Percentiles rank a stretch among this genome's conserved stretches.
Conservation (phyloP, 2,329 filamentous ascomycete species). For the Aspergillus sp. region DNA sequence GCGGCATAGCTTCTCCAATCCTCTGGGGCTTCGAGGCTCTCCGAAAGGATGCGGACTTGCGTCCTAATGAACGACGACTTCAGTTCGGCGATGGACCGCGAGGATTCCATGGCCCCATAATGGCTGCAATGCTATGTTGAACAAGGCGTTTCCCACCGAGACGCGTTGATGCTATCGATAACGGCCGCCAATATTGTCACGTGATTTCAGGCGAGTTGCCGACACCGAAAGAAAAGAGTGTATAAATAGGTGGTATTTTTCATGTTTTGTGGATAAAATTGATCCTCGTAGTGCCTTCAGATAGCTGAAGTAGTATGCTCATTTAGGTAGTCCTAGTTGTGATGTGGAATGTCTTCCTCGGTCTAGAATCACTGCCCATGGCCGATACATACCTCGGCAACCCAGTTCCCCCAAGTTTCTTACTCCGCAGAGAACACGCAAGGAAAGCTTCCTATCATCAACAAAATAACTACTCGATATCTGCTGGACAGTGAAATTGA, state of each 20-base stretch:
- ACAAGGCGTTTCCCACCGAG: neutral
- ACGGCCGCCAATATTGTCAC: slow-evolving; percentile 2
- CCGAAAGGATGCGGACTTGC: slow-evolving; percentile 54
- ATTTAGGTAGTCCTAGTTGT: neutral
- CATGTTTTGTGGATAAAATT: neutral
- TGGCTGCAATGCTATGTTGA: slow-evolving; percentile 4
- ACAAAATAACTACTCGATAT: neutral
- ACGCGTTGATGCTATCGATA: slow-evolving; percentile 16
- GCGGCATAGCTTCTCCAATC: slow-evolving; percentile 46
- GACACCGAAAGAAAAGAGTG: neutral
- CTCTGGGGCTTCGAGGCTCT: slow-evolving; percentile 48
- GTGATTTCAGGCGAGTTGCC: slow-evolving; percentile 4
- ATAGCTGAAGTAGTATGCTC: neutral
- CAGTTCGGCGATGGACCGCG: slow-evolving; percentile 49
- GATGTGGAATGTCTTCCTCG: slow-evolving; percentile 6
- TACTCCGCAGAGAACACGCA: slow-evolving; percentile 8
- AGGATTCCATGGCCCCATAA: slow-evolving; percentile 37
- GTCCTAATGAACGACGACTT: slow-evolving; percentile 53
- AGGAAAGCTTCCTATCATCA: neutral
- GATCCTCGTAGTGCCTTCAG: too few species aligned
- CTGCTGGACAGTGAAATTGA: neutral
- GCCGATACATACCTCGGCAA: slow-evolving; percentile 15
- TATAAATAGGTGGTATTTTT: neutral
- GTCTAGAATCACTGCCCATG: neutral
- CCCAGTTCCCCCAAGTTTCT: neutral